These are phyloP conservation scores for Penium margaritaceum DNA, from an alignment of 139 green algal genomes.

Conservation along the genomic window DNA sequence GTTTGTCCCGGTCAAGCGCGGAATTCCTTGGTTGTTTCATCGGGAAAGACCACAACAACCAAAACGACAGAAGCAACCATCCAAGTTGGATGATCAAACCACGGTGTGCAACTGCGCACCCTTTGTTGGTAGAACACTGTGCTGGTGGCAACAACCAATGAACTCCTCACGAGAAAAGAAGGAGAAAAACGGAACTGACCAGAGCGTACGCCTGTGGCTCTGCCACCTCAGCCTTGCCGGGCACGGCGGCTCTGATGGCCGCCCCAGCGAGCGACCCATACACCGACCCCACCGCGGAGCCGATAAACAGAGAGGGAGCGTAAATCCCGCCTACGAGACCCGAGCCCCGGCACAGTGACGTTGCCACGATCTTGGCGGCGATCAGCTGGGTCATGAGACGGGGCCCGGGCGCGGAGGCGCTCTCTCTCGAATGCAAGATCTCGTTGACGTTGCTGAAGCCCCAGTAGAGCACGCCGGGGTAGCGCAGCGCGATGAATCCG, in stretches of 20 bases:
- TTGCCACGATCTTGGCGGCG: conserved; percentile 77
- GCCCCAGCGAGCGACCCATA: conserved; percentile 42
- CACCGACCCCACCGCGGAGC: conserved; percentile 54
- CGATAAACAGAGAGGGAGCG: conserved; percentile 88
- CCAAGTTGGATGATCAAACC: too few relatives aligned
- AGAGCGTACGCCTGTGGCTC: conserved; percentile 42
- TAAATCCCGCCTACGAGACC: conserved; percentile 89
- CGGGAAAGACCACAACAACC: too few relatives aligned
- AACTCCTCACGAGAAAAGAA: too few relatives aligned
- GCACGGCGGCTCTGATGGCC: conserved; percentile 33
- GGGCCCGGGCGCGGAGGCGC: conserved; percentile 15
- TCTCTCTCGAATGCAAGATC: conserved; percentile 51
- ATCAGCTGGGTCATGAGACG: conserved; percentile 69
- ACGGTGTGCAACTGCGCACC: too few relatives aligned
- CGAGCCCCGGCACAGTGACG: conserved; percentile 66
- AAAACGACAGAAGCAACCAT: too few relatives aligned
- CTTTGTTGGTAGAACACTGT: too few relatives aligned
- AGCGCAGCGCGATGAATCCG: conserved; percentile 59
- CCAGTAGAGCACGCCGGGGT: conserved; percentile 72
- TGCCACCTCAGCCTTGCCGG: conserved; percentile 27
- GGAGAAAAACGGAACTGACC: too few relatives aligned
- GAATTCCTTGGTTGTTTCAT: too few relatives aligned
- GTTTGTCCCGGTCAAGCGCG: too few relatives aligned
- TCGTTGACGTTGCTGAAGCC: conserved; percentile 74
- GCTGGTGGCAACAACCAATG: too few relatives aligned